Evolutionary conservation across 202 grass and related monocot species (phyloP), one percentile per base, ranked within the genome.

Genomic region (Digitaria exilis): DNA sequence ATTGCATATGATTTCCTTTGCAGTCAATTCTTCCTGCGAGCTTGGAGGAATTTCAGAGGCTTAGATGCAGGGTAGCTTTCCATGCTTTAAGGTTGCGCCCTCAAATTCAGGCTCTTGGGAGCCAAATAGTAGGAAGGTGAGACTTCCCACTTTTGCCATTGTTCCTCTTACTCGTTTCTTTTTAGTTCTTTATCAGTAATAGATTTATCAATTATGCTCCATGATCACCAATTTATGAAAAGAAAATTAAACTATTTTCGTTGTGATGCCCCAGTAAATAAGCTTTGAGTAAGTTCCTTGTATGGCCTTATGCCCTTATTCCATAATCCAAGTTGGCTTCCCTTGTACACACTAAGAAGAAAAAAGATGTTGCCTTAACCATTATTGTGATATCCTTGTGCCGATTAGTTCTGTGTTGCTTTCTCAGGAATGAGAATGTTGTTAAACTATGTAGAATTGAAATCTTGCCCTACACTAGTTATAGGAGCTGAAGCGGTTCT

Each of bases 51-150:
- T 93, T 92, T 92, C 96, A 99, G 56, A 92, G 89, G 79, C 91
- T 94, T 88, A 96, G 93, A 75, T 99, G 93, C 79, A 88, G 93
- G 77, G 96, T 96, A 76, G 91, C 93, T 29, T 99, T 92, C 84
- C 91, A 89, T 90, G 93, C 97, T 84, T 83, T 99, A 65, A 92
- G 96, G 85, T 96, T 96, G 83, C 97, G 93, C 62, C 67, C 84
- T 84, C 93, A 99, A 88, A 89, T 99, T 75, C 93, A 16, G 80
- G 84, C 77, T 83, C 91, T 96, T 82, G 96, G 91, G 71, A 94
- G 83, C 73, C 82, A 84, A 88, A 94, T 99, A 68, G 84, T 96
- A 60, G 87, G 75, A 79, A 96, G 97, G 97, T 98, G 80, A 80
- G 48, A 39, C 52, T 78, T 54, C 85, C 69, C 56, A 65, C 28